Evolutionary conservation across 805 yeast species (phyloP).

Genomic region (Monosporozyma servazzii): DNA sequence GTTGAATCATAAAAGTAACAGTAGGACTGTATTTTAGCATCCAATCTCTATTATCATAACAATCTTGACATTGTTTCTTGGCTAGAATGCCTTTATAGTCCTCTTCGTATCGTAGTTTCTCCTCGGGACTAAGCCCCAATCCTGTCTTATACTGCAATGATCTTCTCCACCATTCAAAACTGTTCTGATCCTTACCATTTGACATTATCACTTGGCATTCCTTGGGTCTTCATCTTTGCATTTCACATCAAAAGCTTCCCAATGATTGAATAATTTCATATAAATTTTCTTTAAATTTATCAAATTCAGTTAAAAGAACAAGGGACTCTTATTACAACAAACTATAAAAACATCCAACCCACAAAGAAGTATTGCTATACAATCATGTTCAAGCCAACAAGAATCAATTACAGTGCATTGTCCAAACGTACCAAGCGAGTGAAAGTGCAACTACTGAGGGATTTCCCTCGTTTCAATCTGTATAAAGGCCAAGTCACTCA

Average conservation of each 20-base stretch:
- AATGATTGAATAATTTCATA: too few species aligned
- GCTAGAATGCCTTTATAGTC: constrained; percentile 34
- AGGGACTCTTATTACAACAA: too few species aligned
- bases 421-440: constrained; percentile 47
- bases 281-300: too few species aligned
- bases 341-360: too few species aligned
- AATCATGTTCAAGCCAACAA: constrained; percentile 27
- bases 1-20: constrained; percentile 78
- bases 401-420: constrained; percentile 38
- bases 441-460: constrained; percentile 65
- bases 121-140: constrained; percentile 47
- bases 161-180: constrained; percentile 78
- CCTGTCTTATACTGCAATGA: constrained; percentile 65
- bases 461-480: constrained; percentile 53
- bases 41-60: constrained; percentile 75
- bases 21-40: constrained; percentile 72
- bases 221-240: not conserved
- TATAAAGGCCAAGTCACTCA: constrained; percentile 58
- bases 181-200: not conserved
- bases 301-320: too few species aligned
- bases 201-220: not conserved
- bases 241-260: too few species aligned
- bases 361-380: too few species aligned
- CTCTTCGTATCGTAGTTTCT: constrained; percentile 45
- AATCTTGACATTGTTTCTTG: constrained; percentile 47